These are phyloP conservation scores for Ceratobasidium sp. DNA, from an alignment of 1,284 basidiomycete genomes.

Conservation along the genomic window DNA sequence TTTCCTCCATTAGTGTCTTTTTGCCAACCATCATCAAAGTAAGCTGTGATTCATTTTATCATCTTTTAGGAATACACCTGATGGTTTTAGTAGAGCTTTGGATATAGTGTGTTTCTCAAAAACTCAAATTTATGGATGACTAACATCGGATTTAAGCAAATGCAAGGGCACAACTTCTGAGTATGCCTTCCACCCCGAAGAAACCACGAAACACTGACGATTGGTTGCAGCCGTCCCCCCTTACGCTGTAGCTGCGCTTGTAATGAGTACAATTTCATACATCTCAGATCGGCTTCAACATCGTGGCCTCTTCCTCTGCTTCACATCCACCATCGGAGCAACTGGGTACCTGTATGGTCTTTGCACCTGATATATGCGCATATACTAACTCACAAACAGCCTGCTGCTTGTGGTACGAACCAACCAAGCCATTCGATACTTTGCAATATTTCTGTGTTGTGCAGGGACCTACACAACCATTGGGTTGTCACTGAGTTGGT, in stretches of 20 bases:
- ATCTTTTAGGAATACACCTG: background rate
- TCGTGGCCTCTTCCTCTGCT: conserved; percentile 66
- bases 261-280: conserved; percentile 68
- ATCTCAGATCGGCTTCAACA: conserved; percentile 74
- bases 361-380: background rate
- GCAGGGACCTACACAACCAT: conserved; percentile 72
- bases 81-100: conserved; percentile 57
- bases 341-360: conserved; percentile 66
- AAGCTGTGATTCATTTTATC: background rate
- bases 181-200: background rate
- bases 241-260: conserved; percentile 72
- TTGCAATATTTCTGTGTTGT: conserved; percentile 72
- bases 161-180: conserved; percentile 68
- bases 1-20: conserved; percentile 82
- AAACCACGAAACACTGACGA: conserved; percentile 44
- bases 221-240: conserved; percentile 70
- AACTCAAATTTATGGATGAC: conserved; percentile 6
- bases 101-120: conserved; percentile 57
- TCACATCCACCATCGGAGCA: conserved; percentile 59
- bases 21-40: conserved; percentile 78
- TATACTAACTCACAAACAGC: conserved; percentile 47
- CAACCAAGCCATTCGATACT: conserved; percentile 64
- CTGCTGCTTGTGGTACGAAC: conserved; percentile 57
- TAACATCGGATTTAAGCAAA: conserved; percentile 49
- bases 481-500: conserved; percentile 73